Conservation (phyloP, 179 eudicot species). For the Silene vulgaris region DNA sequence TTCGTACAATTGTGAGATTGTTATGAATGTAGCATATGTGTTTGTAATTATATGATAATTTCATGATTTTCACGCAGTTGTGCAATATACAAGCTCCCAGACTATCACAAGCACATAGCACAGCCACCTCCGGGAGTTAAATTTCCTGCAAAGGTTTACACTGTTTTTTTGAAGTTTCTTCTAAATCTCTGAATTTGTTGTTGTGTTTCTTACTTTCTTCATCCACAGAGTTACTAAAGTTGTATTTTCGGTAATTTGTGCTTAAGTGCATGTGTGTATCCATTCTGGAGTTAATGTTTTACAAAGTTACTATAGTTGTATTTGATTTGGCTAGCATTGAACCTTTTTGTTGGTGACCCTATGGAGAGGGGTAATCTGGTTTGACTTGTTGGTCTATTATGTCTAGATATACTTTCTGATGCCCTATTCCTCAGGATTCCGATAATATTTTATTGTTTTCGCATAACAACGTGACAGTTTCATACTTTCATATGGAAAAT, state of each 20-base stretch:
- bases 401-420: not conserved
- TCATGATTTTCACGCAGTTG: conserved; percentile 44
- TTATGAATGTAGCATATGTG: not conserved
- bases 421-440: not conserved
- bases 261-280: not conserved
- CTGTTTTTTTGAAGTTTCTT: not conserved
- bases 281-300: conserved; percentile 4
- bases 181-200: not conserved
- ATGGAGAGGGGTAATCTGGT: not conserved
- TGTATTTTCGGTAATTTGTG: not conserved
- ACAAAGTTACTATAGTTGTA: not conserved
- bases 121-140: conserved; percentile 66
- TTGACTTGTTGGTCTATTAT: not conserved
- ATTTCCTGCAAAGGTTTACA: conserved; percentile 56
- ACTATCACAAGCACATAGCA: conserved; percentile 66
- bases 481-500: not conserved
- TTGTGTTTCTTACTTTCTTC: not conserved
- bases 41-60: conserved; percentile 1
- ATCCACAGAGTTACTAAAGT: not conserved
- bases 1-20: not conserved
- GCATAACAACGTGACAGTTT: not conserved
- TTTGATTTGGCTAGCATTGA: not conserved
- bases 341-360: not conserved
- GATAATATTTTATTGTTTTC: too few species aligned
- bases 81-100: conserved; percentile 82